A percentile compares a stretch with the other conserved stretches of the same genome.
phyloP scores from a whole-genome alignment of 805 yeast species.

The Grigorovia humatica region DNA sequence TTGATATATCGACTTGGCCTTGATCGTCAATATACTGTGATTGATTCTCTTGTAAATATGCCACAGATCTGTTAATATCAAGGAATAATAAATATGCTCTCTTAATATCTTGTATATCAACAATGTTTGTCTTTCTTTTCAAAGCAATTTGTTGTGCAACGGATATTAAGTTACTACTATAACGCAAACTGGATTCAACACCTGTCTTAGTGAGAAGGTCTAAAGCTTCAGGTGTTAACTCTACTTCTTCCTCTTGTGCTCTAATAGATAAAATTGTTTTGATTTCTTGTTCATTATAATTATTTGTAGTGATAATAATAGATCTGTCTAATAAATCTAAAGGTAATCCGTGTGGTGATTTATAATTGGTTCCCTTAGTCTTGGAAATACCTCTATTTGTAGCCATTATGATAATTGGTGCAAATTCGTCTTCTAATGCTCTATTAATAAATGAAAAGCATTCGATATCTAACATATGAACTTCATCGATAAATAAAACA shows the following conservation, averaged over 20 bases:
- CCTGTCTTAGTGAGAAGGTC: conserved; percentile 85
- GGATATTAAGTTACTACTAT: conserved; percentile 82
- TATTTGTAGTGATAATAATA: conserved; percentile 77
- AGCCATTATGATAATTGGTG: conserved; percentile 97
- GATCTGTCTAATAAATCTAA: conserved; percentile 88
- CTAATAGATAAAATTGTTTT: conserved; percentile 78
- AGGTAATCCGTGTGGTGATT: conserved; percentile 97
- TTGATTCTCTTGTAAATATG: conserved; percentile 62
- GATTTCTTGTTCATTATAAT: conserved; percentile 74
- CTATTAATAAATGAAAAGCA: conserved; percentile 91
- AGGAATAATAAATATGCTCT: conserved; percentile 78
- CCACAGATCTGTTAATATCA: conserved; percentile 83
- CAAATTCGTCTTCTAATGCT: conserved; percentile 91
- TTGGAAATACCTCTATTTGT: conserved; percentile 93
- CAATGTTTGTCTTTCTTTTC: conserved; percentile 58
- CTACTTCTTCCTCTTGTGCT: conserved; percentile 90
- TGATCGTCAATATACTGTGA: conserved; percentile 66
- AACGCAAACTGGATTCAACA: conserved; percentile 80
- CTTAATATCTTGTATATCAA: conserved; percentile 75
- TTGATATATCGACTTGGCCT: conserved; percentile 57
- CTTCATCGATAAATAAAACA: conserved; percentile 94
- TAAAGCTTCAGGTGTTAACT: conserved; percentile 69
- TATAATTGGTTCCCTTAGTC: conserved; percentile 87
- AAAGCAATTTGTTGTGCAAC: conserved; percentile 81
- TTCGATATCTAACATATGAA: conserved; percentile 96